Percentiles rank a stretch among this genome's conserved stretches.
phyloP scores from a whole-genome alignment of 305 asterid genomes.

The Petunia hybrid region DNA sequence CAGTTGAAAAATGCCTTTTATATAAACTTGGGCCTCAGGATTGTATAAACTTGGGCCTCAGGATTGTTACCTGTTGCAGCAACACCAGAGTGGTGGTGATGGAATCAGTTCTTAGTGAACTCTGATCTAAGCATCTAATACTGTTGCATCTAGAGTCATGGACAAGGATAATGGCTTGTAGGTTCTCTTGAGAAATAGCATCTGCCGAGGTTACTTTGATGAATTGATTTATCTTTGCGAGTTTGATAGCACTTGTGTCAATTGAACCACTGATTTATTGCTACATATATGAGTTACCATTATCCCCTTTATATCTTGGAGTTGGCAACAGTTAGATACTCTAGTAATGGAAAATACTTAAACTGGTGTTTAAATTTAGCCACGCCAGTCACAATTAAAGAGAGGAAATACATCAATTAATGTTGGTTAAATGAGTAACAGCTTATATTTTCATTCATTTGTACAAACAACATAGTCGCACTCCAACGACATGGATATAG shows the following conservation, averaged over 20 bases:
- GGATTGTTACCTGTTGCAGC: background rate
- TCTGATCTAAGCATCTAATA: background rate
- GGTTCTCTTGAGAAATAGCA: slow-evolving; percentile 14
- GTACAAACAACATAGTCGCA: no score
- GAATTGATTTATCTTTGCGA: background rate
- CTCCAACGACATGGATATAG: background rate
- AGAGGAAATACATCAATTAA: no score
- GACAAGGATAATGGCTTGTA: background rate
- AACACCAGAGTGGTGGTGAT: background rate
- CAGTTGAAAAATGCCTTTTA: background rate
- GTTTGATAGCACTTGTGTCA: background rate
- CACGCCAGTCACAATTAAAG: no score
- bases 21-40: background rate
- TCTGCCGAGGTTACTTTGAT: background rate
- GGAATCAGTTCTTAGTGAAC: background rate
- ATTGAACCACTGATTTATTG: background rate
- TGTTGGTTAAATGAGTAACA: no score
- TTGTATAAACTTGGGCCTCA: no score
- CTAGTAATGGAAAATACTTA: no score
- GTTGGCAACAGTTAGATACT: no score
- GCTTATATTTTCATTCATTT: no score
- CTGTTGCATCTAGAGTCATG: background rate
- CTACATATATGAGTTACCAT: background rate
- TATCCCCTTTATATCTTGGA: background rate
- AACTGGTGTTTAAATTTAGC: no score